Evolutionary conservation across 495 filamentous ascomycete genomes (phyloP), one percentile per base, ranked within the genome.

Genomic region (Entonaema liquescens): DNA sequence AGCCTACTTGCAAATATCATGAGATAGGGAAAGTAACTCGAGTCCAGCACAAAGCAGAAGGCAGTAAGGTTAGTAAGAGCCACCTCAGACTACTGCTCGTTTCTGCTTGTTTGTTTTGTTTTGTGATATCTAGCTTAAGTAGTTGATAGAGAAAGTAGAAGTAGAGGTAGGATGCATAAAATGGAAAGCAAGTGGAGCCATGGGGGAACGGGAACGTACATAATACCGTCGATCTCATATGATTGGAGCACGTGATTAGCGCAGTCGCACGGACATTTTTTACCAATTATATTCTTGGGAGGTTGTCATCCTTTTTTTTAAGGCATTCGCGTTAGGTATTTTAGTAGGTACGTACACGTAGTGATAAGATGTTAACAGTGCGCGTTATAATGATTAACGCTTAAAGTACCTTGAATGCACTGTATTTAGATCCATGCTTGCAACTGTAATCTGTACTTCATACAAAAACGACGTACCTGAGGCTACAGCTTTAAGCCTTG

Each of bases 81-180:
- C 28, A 23, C 29, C 52, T 36, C 13, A 55, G 21, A 7, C n/a
- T 66, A 62, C 40, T 71, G 62, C 50, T 62, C 56, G 42, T 17
- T 53, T 54, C 50, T 65, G 31, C 44, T 58, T 65, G 50, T 42
- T 59, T 55, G 25, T 36, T 56, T 56, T 56, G 53, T 56, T 35
- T 70, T 61, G 56, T 47, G 62, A 53, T 71, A 58, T 62, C 68
- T 65, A 71, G 57, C 49, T 31, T 28, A 55, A 33, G 54, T 57
- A 23, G 54, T 36, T 65, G 62, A 59, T 28, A 12, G 31, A 50
- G 42, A 33, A 21, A 50, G 31, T 33, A 7, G 1, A n/a, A n/a
- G n/a, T n/a, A 33, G 31, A 33, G 31, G 31, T 33, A 33, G n/a
- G 56, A 49, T 65, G 40, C 21, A 60, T 49, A 42, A 47, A 36